A percentile compares a stretch with the other conserved stretches of the same genome.
Conservation (phyloP, 306 rosid genomes). For the Cucumis melo region DNA sequence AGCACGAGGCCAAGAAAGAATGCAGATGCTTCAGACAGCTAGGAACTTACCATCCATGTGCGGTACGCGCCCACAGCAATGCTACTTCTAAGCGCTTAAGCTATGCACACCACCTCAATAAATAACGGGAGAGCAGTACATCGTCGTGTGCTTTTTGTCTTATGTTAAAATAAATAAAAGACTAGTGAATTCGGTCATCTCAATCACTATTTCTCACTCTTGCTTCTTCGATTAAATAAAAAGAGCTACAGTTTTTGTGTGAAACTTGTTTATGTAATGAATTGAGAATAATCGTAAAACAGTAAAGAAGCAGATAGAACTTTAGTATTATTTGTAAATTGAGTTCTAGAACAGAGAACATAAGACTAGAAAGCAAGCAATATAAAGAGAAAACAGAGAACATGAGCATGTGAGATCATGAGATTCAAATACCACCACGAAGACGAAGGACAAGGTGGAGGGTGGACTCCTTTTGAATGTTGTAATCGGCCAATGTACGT, state of each 20-base stretch:
- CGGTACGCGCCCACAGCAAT: background rate
- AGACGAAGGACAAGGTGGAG: background rate
- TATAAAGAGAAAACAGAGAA: background rate
- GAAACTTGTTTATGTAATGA: background rate
- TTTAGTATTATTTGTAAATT: background rate
- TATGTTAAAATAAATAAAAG: background rate
- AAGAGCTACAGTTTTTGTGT: background rate
- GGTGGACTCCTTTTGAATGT: background rate
- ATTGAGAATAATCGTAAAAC: background rate
- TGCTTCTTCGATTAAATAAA: background rate
- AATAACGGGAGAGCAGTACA: background rate
- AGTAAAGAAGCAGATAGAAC: background rate
- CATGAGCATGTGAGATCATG: background rate
- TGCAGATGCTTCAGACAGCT: background rate
- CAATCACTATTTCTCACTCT: too few species aligned
- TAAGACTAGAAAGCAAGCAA: background rate
- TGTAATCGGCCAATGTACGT: background rate
- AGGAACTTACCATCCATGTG: conserved; percentile 8
- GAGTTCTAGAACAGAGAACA: background rate
- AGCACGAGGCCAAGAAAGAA: background rate
- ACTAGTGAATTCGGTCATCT: background rate
- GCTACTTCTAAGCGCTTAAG: background rate
- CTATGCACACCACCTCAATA: background rate
- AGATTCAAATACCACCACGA: background rate
- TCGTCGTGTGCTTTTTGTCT: background rate